A percentile compares a stretch with the other conserved stretches of the same genome.
Evolutionary conservation across 495 filamentous ascomycete species (phyloP).

Genomic region (Neurospora intermedia): DNA sequence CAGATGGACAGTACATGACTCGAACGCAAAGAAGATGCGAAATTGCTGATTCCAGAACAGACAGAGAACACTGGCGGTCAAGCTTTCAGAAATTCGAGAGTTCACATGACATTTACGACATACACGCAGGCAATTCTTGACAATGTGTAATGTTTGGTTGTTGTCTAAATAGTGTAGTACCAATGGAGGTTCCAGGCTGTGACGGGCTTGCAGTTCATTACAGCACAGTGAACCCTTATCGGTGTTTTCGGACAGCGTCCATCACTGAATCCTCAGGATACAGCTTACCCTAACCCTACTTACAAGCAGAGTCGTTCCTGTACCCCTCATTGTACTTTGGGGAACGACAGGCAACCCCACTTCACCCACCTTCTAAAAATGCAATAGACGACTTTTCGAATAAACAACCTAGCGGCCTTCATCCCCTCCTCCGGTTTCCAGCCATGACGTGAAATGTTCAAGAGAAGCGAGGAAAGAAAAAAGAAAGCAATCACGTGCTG

Average conservation of each 20-base stretch:
- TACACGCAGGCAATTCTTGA: background rate
- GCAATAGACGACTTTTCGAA: background rate
- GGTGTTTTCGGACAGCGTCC: too few species aligned
- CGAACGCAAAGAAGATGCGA: background rate
- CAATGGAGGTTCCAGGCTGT: background rate
- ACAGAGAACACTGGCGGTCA: background rate
- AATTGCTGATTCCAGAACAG: background rate
- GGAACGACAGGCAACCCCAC: background rate
- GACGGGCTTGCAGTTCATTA: background rate
- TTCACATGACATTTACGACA: background rate
- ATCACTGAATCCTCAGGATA: too few species aligned
- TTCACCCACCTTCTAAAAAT: background rate
- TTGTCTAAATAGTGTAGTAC: background rate
- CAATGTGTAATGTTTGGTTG: background rate
- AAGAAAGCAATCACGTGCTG: background rate
- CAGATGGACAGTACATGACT: background rate
- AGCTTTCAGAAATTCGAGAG: background rate
- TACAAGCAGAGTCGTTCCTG: too few species aligned
- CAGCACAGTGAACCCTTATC: background rate
- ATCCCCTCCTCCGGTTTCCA: background rate
- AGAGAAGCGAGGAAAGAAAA: background rate
- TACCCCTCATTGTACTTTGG: background rate
- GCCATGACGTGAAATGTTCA: background rate
- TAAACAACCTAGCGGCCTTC: background rate
- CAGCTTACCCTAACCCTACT: background rate